phyloP scores from a whole-genome alignment of 768 basidiomycete genomes.

The Dendrothele bispora region DNA sequence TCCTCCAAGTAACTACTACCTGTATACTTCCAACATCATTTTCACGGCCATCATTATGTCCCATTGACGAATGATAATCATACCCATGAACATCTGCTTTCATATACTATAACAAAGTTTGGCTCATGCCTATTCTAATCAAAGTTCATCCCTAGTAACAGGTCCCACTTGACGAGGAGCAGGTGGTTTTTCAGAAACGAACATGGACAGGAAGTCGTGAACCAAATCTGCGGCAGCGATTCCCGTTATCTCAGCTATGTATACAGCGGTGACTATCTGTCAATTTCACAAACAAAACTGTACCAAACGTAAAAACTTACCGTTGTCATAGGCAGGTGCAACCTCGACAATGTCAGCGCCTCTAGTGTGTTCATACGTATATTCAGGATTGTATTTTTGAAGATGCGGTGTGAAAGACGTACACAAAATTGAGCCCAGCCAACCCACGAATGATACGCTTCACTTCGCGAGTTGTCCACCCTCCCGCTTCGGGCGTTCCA shows the following conservation, averaged over 20 bases:
- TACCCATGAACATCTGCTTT: too few species aligned
- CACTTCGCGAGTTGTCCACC: constrained; percentile 82
- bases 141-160: constrained; percentile 27
- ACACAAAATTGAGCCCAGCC: constrained; percentile 80
- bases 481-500: constrained; percentile 83
- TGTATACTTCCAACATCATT: too few species aligned
- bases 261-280: too few species aligned
- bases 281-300: too few species aligned
- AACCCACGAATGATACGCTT: constrained; percentile 81
- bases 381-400: not conserved
- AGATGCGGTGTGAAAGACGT: constrained; percentile 19
- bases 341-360: constrained; percentile 78
- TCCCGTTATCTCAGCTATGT: constrained; percentile 62
- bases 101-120: too few species aligned
- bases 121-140: not conserved
- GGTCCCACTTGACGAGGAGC: constrained; percentile 16
- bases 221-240: constrained; percentile 70
- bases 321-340: constrained; percentile 71
- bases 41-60: too few species aligned
- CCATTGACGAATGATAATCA: too few species aligned
- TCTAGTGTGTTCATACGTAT: constrained; percentile 27
- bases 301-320: constrained; percentile 33
- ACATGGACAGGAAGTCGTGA: constrained; percentile 66
- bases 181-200: constrained; percentile 45
- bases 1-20: too few species aligned